Percentiles rank a stretch among this genome's conserved stretches.
These are phyloP conservation scores for Aegilops tauschii DNA, from an alignment of 176 grass and related monocot species.

Conservation along the genomic window DNA sequence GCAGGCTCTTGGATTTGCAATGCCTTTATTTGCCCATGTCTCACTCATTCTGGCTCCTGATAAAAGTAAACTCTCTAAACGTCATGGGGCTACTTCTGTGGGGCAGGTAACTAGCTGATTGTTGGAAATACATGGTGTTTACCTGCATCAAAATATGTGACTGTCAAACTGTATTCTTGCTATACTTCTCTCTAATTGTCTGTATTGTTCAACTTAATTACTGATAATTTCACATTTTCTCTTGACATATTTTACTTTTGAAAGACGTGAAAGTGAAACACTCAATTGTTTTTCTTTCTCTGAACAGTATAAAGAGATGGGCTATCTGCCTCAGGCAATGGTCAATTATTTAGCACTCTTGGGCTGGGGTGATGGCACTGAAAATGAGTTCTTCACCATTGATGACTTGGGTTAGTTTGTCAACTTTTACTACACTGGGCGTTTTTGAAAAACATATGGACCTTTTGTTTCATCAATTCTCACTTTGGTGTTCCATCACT, in stretches of 20 bases:
- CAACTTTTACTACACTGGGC: background rate
- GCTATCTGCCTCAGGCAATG: slow-evolving; percentile 98
- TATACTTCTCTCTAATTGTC: slow-evolving; percentile 5
- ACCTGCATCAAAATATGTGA: slow-evolving; percentile 1
- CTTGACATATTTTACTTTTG: background rate
- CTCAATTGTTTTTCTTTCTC: slow-evolving; percentile 11
- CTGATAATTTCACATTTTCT: background rate
- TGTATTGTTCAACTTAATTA: background rate
- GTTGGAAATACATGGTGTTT: slow-evolving; percentile 2
- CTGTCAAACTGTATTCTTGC: background rate
- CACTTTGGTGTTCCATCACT: background rate
- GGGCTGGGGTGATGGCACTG: slow-evolving; percentile 97
- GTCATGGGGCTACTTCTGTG: slow-evolving; percentile 97
- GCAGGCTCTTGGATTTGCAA: slow-evolving; percentile 90
- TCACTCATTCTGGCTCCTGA: slow-evolving; percentile 98
- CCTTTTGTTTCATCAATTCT: background rate
- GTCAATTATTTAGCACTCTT: slow-evolving; percentile 92
- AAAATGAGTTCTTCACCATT: slow-evolving; percentile 97
- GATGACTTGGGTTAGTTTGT: slow-evolving; percentile 68
- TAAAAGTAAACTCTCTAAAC: slow-evolving; percentile 97
- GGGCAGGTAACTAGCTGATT: slow-evolving; percentile 60
- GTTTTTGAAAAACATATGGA: background rate
- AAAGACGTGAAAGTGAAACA: background rate
- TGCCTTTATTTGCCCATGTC: slow-evolving; percentile 98
- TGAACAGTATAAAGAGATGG: slow-evolving; percentile 94